These are phyloP conservation scores for Hygrocybe punicea DNA, from an alignment of 768 basidiomycete genomes.

Conservation along the genomic window DNA sequence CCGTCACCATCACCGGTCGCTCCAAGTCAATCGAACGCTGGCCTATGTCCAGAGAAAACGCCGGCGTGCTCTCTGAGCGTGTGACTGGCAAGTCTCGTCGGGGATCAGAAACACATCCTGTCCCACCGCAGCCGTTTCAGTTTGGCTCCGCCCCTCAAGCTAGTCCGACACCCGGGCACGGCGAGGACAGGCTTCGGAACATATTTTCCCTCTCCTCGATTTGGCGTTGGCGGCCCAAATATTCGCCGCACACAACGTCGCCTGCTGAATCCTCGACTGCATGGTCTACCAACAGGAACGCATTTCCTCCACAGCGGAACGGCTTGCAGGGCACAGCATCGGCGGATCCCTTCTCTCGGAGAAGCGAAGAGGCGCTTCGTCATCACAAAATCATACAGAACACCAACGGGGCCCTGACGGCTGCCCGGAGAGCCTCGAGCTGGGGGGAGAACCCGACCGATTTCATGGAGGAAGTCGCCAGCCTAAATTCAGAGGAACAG, in stretches of 20 bases:
- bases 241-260: constrained; percentile 2
- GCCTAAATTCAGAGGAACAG: constrained; percentile 35
- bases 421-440: constrained; percentile 59
- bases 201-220: constrained; percentile 35
- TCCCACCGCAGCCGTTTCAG: constrained; percentile 16
- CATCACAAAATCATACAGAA: constrained; percentile 24
- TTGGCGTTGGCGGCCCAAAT: constrained; percentile 31
- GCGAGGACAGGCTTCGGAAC: constrained; percentile 14
- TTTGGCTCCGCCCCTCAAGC: constrained; percentile 16
- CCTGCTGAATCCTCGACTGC: background rate
- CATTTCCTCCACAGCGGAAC: background rate
- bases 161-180: constrained; percentile 12
- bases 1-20: constrained; percentile 8
- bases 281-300: background rate
- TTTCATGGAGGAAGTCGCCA: constrained; percentile 28
- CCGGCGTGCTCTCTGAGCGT: background rate
- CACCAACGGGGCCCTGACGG: constrained; percentile 29
- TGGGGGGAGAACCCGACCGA: constrained; percentile 54
- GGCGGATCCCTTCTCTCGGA: constrained; percentile 18
- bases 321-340: background rate
- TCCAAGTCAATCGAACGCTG: constrained; percentile 35
- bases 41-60: constrained; percentile 10
- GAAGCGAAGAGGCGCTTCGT: constrained; percentile 49
- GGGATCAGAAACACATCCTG: constrained; percentile 32
- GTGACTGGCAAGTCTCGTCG: constrained; percentile 13